A percentile compares a stretch with the other conserved stretches of the same genome.
Conservation (phyloP, 2,329 filamentous ascomycete genomes). For the Ceratocystiopsis minuta region DNA sequence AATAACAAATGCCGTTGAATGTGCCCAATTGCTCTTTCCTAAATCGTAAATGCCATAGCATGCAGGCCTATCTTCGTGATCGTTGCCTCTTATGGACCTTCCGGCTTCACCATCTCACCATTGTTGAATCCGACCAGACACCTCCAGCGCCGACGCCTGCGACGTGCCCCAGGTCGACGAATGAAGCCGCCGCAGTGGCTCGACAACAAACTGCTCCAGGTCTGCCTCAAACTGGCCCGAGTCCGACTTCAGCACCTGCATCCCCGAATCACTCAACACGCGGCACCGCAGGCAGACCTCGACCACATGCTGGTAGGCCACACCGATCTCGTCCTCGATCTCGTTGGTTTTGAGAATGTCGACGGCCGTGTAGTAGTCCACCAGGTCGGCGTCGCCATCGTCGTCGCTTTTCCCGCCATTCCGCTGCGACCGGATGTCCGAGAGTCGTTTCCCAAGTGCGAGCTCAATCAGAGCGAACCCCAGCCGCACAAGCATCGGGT, state of each 20-base stretch:
- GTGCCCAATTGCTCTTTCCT: too few relatives aligned
- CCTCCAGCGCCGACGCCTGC: not conserved
- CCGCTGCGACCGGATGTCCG: conserved; percentile 3
- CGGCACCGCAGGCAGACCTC: conserved; percentile 7
- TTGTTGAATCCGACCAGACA: too few relatives aligned
- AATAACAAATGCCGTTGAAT: too few relatives aligned
- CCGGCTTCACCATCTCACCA: too few relatives aligned
- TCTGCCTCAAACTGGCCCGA: conserved; percentile 6
- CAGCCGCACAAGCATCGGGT: conserved; percentile 9
- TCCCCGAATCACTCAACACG: conserved; percentile 5
- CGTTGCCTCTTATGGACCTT: too few relatives aligned
- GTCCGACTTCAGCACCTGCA: conserved; percentile 4
- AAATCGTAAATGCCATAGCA: too few relatives aligned
- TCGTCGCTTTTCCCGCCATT: not conserved
- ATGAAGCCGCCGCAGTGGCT: conserved; percentile 6
- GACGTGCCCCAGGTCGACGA: conserved; percentile 5
- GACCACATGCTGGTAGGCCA: conserved; percentile 6
- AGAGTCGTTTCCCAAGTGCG: conserved; percentile 5
- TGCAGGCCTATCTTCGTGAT: too few relatives aligned
- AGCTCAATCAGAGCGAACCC: conserved; percentile 9
- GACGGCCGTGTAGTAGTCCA: conserved; percentile 8
- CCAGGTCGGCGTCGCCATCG: conserved; percentile 3
- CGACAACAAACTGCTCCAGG: conserved; percentile 7
- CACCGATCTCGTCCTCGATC: conserved; percentile 8
- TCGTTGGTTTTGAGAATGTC: conserved; percentile 7